Evolutionary conservation across 1,284 basidiomycete species (phyloP), one percentile per base, ranked within the genome.

Genomic region (Ceratobasidium sp.): DNA sequence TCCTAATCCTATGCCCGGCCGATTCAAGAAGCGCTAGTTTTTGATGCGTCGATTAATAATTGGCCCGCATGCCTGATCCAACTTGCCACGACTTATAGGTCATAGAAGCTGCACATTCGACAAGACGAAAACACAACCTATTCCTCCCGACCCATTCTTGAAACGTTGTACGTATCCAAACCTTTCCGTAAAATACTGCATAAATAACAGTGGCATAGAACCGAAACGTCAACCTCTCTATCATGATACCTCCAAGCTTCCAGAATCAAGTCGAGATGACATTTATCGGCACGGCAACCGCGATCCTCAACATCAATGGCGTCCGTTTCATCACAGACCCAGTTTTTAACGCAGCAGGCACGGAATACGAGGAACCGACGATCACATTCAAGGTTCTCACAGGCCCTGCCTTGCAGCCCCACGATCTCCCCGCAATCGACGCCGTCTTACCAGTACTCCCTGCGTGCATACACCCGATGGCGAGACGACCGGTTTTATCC

Each of bases 311-410:
- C 41, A 79, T 79, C 76, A 68, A 73, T 50, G 76, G 69, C 10
- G 69, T 79, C 50, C 33, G 27, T 44, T 74, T 77, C 55, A 48
- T 79, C 8, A 79, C 78, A 16, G 78, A 79, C 52, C 76, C 78
- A 27, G 75, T 57, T 10, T 77, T 77, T 50, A 68, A 62, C 55
- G 44, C 62, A 5, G 67, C 59, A 3, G 78, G 74, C 30, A 59
- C 68, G 7, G 57, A 60, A 27, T 62, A 79, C 35, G 75, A 73
- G 30, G 7, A 48, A 12, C 35, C 23, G 35, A 60, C 48, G 8
- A 20, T 60, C 5, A 33, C n/a, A 14, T 33, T 71, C 16, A 60
- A 71, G 60, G 48, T 33, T 41, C 33, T 71, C 20, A n/a, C 44
- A 12, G 41, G 41, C 16, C 69, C 78, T 2, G 75, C 68, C n/a